A percentile compares a stretch with the other conserved stretches of the same genome.
These are phyloP conservation scores for Phialophora macrospora DNA, from an alignment of 2,329 filamentous ascomycete genomes.

Conservation along the genomic window DNA sequence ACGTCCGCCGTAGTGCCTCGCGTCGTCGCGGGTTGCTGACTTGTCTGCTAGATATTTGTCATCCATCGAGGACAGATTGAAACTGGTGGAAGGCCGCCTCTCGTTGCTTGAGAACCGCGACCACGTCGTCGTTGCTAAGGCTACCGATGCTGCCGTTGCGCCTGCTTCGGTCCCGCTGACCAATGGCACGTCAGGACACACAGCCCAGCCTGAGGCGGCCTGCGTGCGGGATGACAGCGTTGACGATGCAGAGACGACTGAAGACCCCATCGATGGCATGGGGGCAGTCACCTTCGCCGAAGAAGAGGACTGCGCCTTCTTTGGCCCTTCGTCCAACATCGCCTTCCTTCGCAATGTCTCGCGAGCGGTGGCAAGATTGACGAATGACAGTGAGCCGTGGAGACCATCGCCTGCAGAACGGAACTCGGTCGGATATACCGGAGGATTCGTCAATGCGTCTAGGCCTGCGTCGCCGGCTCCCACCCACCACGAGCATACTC, in stretches of 20 bases:
- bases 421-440: conserved; percentile 9
- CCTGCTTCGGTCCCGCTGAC: conserved; percentile 2
- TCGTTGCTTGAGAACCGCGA: conserved; percentile 14
- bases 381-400: conserved; percentile 12
- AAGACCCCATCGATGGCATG: conserved; percentile 42
- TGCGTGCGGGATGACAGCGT: conserved; percentile 14
- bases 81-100: conserved; percentile 23
- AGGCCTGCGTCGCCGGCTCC: conserved; percentile 8
- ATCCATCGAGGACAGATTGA: conserved; percentile 21
- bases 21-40: not conserved
- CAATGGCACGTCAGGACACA: conserved; percentile 13
- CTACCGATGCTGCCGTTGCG: not conserved
- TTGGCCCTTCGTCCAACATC: conserved; percentile 52
- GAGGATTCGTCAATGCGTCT: conserved; percentile 21
- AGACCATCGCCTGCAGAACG: conserved; percentile 12
- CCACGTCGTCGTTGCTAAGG: not conserved
- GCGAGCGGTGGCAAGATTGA: conserved; percentile 39
- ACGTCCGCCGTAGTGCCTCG: not conserved
- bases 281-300: conserved; percentile 42
- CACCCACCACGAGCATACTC: not conserved
- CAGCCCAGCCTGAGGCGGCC: conserved; percentile 5
- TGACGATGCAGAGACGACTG: conserved; percentile 20
- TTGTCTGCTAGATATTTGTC: conserved; percentile 8
- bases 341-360: conserved; percentile 49
- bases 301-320: conserved; percentile 46